Evolutionary conservation across 768 basidiomycete genomes (phyloP).

Genomic region (Xerocomus potaroensis): DNA sequence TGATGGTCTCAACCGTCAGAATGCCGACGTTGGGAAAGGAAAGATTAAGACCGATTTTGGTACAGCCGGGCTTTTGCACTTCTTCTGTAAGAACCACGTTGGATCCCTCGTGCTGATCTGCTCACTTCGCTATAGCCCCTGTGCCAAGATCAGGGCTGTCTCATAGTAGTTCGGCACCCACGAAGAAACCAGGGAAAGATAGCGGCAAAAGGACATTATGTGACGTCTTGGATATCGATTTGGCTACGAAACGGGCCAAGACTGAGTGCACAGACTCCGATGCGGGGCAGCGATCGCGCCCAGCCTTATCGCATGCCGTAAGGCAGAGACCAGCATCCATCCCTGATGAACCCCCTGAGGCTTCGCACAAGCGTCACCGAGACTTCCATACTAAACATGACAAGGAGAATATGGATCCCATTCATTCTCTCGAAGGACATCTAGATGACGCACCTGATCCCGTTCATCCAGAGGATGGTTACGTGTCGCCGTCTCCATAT

Average conservation of each 20-base stretch:
- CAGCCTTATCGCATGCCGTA: constrained; percentile 13
- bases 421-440: constrained; percentile 38
- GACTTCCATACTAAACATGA: constrained; percentile 40
- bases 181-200: constrained; percentile 43
- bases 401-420: constrained; percentile 38
- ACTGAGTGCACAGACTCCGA: constrained; percentile 16
- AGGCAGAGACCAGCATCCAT: constrained; percentile 4
- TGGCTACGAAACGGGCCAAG: constrained; percentile 48
- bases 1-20: constrained; percentile 22
- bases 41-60: constrained; percentile 32
- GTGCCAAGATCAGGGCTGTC: constrained; percentile 22
- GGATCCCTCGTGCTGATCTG: constrained; percentile 35
- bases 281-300: constrained; percentile 27
- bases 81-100: constrained; percentile 52
- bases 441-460: constrained; percentile 36
- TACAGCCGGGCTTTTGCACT: constrained; percentile 47
- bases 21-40: constrained; percentile 43
- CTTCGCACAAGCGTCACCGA: constrained; percentile 31
- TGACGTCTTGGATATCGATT: constrained; percentile 66
- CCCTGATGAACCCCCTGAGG: constrained; percentile 19
- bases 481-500: constrained; percentile 64
- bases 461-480: constrained; percentile 77
- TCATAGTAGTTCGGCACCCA: constrained; percentile 29
- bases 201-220: constrained; percentile 76
- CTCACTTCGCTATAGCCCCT: constrained; percentile 28